Evolutionary conservation across 306 rosid genomes (phyloP), one percentile per base, ranked within the genome.

Genomic region (Urtica urens): DNA sequence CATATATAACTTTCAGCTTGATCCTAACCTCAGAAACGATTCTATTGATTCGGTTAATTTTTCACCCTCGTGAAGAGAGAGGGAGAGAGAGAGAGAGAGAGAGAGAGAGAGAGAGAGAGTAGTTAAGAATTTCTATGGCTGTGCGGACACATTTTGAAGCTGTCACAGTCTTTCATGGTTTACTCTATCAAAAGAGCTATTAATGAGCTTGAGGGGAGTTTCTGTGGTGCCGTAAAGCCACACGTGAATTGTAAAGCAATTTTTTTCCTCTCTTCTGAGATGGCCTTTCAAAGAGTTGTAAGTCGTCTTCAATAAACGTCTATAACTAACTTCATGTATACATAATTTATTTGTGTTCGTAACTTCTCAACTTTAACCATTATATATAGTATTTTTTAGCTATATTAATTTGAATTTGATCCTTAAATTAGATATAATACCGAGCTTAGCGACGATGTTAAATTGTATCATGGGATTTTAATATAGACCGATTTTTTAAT

Each of bases 191-290:
- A 12, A 51, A 49, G 23, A 1, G 6, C 8, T 46, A 23, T 31
- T 31, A 19, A 48, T 20, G 13, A 1, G n/a, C 40, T 35, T 48
- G 13, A 23, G 5, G 20, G 38, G 28, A 60, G 39, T 38, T 28
- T 65, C 6, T 57, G 57, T 58, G 87, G 83, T 73, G 38, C 38
- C 53, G 55, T 60, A 43, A 37, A 53, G 49, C 29, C 29, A 29
- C 81, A 56, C 78, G 78, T 82, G 94, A 76, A 31, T 46, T 13
- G 61, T 55, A 46, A 49, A 16, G 35, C 37, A 22, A 9, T 48
- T 34, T 21, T 29, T 20, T 38, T 40, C 24, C 33, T 29, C 30
- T 20, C 14, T 6, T 43, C 7, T 44, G 6, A 2, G 6, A 4
- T 47, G 19, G 17, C 29, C n/a, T 35, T 14, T 10, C 4, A 35